Evolutionary conservation across 768 basidiomycete species (phyloP).

Genomic region (Mycena kentingensis): DNA sequence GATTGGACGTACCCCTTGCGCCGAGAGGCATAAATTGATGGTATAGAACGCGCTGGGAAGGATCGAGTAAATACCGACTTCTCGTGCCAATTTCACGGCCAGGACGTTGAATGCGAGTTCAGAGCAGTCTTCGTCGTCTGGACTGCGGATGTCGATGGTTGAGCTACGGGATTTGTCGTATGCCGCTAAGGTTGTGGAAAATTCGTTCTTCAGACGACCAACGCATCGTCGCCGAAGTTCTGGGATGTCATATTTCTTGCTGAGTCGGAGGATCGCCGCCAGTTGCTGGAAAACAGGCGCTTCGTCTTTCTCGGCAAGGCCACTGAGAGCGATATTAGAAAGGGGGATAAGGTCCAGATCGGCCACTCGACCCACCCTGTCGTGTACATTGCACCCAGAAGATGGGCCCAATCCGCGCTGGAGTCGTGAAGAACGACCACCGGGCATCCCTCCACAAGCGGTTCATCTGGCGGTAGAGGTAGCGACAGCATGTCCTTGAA

Average conservation of each 20-base stretch:
- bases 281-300: background rate
- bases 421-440: background rate
- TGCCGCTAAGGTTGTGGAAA: background rate
- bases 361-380: background rate
- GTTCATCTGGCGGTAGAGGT: slow-evolving; percentile 12
- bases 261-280: background rate
- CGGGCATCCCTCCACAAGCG: background rate
- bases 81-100: background rate
- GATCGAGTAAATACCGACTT: background rate
- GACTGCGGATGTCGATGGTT: background rate
- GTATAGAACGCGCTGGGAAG: no score
- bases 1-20: no score
- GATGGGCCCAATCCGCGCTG: background rate
- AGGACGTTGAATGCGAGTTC: background rate
- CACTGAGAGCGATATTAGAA: background rate
- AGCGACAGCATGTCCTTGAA: slow-evolving; percentile 18
- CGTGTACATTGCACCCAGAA: slow-evolving; percentile 1
- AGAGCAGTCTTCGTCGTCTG: background rate
- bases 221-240: background rate
- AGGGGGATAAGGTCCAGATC: background rate
- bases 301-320: background rate
- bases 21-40: no score
- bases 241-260: background rate
- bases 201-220: background rate
- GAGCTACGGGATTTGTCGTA: background rate